Conservation (phyloP, 441 rosid genomes). For the Adansonia madagascariensis region DNA sequence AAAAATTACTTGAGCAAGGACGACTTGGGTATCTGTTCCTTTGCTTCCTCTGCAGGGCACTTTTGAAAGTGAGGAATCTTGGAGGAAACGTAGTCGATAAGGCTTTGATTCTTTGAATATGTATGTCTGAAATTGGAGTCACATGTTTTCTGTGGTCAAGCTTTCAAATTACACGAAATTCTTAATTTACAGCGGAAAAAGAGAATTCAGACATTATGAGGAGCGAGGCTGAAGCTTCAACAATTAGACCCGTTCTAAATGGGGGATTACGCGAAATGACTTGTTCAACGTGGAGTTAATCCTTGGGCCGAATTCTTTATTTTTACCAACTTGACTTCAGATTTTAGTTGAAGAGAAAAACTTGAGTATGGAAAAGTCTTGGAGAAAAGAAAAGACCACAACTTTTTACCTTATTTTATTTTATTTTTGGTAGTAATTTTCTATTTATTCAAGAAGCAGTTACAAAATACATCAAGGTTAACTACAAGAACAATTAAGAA, state of each 20-base stretch:
- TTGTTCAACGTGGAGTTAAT: neutral
- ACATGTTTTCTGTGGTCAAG: neutral
- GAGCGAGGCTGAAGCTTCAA: neutral
- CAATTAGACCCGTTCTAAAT: neutral
- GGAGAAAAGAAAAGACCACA: neutral
- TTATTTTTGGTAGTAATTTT: too few species aligned
- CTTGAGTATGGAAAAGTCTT: neutral
- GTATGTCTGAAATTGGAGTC: neutral
- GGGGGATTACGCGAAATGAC: neutral
- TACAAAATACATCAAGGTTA: too few species aligned
- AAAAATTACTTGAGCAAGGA: neutral
- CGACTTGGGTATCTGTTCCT: neutral
- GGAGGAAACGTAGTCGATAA: neutral
- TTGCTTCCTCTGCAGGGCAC: neutral
- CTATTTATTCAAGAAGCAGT: too few species aligned
- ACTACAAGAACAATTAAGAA: too few species aligned
- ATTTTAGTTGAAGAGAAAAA: neutral
- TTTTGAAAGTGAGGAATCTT: neutral
- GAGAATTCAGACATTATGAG: neutral
- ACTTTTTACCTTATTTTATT: neutral
- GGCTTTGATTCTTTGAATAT: neutral
- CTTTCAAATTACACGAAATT: neutral
- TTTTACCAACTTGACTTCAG: neutral
- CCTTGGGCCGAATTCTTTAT: neutral
- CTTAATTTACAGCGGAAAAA: neutral